These are phyloP conservation scores for Solanum chilense DNA, from an alignment of 257 asterid genomes.

Conservation along the genomic window DNA sequence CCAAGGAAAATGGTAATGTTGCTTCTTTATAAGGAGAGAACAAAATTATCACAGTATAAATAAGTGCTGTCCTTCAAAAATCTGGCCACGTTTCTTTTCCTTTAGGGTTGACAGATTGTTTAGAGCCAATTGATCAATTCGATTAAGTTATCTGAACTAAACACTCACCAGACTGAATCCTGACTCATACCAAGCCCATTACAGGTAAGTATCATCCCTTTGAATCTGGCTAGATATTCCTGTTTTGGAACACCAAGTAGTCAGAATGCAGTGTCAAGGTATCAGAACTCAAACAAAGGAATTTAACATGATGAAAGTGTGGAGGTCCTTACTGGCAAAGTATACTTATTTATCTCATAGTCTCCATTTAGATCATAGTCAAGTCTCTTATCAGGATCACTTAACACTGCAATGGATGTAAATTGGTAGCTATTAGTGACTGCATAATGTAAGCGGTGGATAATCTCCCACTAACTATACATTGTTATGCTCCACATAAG, in stretches of 20 bases:
- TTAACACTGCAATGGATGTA: conserved; percentile 32
- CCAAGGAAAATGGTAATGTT: not conserved
- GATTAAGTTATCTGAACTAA: not conserved
- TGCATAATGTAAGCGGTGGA: not conserved
- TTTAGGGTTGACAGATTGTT: not conserved
- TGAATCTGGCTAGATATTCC: conserved; percentile 65
- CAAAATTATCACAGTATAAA: not conserved
- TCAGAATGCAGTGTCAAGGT: not conserved
- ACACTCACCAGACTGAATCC: conserved; percentile 36
- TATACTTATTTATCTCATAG: conserved; percentile 50
- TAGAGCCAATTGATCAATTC: not conserved
- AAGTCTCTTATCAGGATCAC: conserved; percentile 56
- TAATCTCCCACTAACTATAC: not conserved
- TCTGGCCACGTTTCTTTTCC: not conserved
- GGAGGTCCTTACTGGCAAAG: conserved; percentile 36
- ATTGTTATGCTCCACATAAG: not conserved
- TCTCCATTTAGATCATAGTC: conserved; percentile 57
- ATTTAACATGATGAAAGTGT: not conserved
- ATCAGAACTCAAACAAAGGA: conserved; percentile 1
- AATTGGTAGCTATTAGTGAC: not conserved
- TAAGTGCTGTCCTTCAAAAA: not conserved
- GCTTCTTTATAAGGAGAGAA: not conserved
- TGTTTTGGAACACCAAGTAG: conserved; percentile 1
- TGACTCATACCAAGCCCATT: conserved; percentile 62
- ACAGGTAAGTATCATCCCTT: conserved; percentile 62